Evolutionary conservation across 768 basidiomycete species (phyloP), one percentile per base, ranked within the genome.

Genomic region (Vararia minispora): DNA sequence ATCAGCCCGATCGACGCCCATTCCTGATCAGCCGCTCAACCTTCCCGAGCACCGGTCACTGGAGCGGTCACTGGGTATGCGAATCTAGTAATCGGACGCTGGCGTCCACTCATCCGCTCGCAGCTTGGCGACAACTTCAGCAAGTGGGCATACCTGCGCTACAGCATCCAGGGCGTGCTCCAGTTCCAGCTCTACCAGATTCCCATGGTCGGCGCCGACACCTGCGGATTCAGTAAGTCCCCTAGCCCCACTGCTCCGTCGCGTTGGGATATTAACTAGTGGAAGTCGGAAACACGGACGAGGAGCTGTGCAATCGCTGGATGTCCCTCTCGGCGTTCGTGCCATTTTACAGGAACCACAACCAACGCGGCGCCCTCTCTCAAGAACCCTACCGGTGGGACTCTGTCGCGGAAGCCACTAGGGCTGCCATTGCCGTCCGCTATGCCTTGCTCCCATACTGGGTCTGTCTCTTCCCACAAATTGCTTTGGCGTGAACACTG

Each of bases 141-240:
- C 52, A 69, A 71, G 42, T 88, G 85, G 82, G 58, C 71, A 34
- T 84, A 79, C 57, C 68, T 87, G 65, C 63, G 70, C 43, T 62
- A 71, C 51, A 79, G 66, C 44, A 79, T 87, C 37, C 74, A 85
- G 60, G 83, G 82, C 13, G 61, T 83, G 14, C 65, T 88, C 14
- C 83, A 87, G 55, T 87, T 88, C 70, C 81, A 86, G 56, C 59
- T 87, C 11, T 87, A 79, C 69, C 78, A 81, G 48, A 79, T 85
- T 43, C 85, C 85, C 0, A 79, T 87, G 61, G 83, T 87, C 13
- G 86, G 85, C 14, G 79, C 83, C 3, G 85, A 89, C 50, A 75
- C 79, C 6, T 79, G 77, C 53, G 78, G 76, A 14, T 79, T 79
- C 60, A 64, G 66, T 71, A 46, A 41, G 66, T 57, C 39, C 32